phyloP scores from a whole-genome alignment of 345 rosid genomes.

The Psidium friedrichsthalianum region DNA sequence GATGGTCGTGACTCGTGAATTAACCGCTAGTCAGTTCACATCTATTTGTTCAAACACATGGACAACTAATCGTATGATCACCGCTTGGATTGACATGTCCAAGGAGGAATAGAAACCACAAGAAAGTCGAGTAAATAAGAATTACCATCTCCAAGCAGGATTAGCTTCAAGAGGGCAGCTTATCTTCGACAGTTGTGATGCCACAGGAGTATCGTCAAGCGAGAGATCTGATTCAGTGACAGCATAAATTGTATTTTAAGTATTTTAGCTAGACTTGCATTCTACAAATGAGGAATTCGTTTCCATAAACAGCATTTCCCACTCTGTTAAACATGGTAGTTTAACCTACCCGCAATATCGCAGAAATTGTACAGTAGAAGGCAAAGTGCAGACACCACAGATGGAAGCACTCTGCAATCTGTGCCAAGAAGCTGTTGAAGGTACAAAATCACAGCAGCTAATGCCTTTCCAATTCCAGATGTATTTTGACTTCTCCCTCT shows the following conservation, averaged over 20 bases:
- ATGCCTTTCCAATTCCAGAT: slow-evolving; percentile 17
- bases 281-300: neutral
- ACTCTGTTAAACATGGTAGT: neutral
- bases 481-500: slow-evolving; percentile 9
- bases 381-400: slow-evolving; percentile 60
- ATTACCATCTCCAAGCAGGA: slow-evolving; percentile 91
- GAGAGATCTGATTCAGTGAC: slow-evolving; percentile 14
- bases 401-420: slow-evolving; percentile 33
- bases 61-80: neutral
- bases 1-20: neutral
- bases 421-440: slow-evolving; percentile 54
- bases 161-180: slow-evolving; percentile 55
- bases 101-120: neutral
- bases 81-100: neutral
- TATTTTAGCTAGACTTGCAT: neutral
- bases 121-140: neutral
- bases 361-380: slow-evolving; percentile 28
- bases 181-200: slow-evolving; percentile 33
- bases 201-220: slow-evolving; percentile 1
- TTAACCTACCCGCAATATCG: slow-evolving; percentile 28
- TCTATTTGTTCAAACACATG: neutral
- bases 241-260: neutral
- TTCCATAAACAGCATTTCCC: neutral
- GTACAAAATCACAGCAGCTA: slow-evolving; percentile 41
- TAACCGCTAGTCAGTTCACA: neutral